These are phyloP conservation scores for Lasiodiplodia sp. DNA, from an alignment of 2,329 filamentous ascomycete species.

Conservation along the genomic window DNA sequence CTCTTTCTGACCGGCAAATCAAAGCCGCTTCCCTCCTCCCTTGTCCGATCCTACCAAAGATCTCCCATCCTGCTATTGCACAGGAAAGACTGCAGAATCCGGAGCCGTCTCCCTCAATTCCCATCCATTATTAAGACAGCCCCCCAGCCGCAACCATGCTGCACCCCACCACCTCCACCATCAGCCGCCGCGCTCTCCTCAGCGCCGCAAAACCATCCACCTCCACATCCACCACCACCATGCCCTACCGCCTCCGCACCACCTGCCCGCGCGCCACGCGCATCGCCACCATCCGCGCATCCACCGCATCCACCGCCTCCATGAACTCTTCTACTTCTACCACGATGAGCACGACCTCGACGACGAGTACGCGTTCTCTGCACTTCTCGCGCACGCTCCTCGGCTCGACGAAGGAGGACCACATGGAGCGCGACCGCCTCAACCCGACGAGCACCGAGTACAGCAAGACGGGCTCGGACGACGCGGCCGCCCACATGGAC, in stretches of 20 bases:
- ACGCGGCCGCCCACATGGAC: constrained; percentile 60
- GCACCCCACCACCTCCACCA: not conserved
- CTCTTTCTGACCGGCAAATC: constrained; percentile 10
- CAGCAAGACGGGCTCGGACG: constrained; percentile 70
- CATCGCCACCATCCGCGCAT: constrained; percentile 12
- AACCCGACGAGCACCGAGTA: constrained; percentile 72
- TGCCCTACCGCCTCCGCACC: constrained; percentile 12
- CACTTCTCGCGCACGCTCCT: not conserved
- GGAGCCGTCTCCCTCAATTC: not conserved
- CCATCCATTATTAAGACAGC: not conserved
- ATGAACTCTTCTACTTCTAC: no score
- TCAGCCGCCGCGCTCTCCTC: not conserved
- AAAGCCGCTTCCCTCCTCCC: not conserved
- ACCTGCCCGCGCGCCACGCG: constrained; percentile 26
- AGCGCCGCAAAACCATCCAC: no score
- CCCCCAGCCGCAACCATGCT: not conserved
- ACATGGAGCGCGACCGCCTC: constrained; percentile 62
- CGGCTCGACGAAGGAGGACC: constrained; percentile 48
- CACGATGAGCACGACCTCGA: not conserved
- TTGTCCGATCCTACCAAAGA: not conserved
- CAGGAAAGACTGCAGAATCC: not conserved
- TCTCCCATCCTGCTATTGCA: not conserved
- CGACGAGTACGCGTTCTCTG: not conserved
- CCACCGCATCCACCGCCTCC: not conserved
- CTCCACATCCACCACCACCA: not conserved